Evolutionary conservation across 2,329 filamentous ascomycete species (phyloP), one percentile per base, ranked within the genome.

Genomic region (Colletotrichum camelliae): DNA sequence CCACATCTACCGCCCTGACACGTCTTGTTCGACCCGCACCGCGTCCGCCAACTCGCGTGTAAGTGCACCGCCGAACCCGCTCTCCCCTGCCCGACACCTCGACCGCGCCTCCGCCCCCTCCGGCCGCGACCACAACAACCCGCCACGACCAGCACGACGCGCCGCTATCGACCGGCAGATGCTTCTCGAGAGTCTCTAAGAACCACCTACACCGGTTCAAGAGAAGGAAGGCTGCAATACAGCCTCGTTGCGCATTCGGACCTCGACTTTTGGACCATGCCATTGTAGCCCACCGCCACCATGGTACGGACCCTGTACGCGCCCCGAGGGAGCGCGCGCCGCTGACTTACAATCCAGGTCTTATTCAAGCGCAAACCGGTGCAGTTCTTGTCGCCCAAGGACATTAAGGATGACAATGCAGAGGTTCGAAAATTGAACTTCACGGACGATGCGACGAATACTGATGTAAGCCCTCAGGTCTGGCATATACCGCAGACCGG

Each of bases 291-390:
- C 18, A 65, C 70, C 57, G 67, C 52, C 79, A 80, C 78, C 78
- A 86, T 86, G 85, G 83, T 86, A 84, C 74, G 80, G 76, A 76
- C 61, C 48, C 72, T 33, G 33, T n/a, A 52, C 64, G 72, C 62
- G 67, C 39, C 60, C 29, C 21, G 21, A 37, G 60, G 52, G 55
- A n/a, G 72, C 64, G 69, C 64, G 57, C 61, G 70, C 43, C 68
- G 68, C 70, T 77, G 72, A 80, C 80, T 55, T 77, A 67, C 74
- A 79, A 75, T 69, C 67, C 82, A 98, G 96, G 96, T 99, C 80
- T 91, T 98, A 78, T 98, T 95, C 86, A 98, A 98, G 88, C 93
- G 97, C 81, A 98, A 98, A 87, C 96, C 96, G 73, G 96, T 98
- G 82, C 93, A 95, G 86, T 94, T 95, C 83, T 88, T 96, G 79